Conservation (phyloP, 2,329 filamentous ascomycete genomes). For the Paracoccidioides lutzii region DNA sequence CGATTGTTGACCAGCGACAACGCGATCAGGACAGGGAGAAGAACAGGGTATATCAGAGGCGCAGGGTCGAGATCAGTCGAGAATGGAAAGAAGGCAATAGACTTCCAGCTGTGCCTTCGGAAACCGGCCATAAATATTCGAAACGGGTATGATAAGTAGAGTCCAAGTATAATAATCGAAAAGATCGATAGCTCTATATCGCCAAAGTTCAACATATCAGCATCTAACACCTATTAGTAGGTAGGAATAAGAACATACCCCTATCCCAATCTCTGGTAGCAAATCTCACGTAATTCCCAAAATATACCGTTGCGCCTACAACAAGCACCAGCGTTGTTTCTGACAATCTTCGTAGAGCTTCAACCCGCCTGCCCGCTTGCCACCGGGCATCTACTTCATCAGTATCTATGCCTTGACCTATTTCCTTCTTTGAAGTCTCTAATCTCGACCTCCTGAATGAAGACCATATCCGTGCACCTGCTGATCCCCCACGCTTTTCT, state of each 20-base stretch:
- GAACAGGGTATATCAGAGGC: slow-evolving; percentile 72
- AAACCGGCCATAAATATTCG: slow-evolving; percentile 32
- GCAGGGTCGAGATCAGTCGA: slow-evolving; percentile 80
- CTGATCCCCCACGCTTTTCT: slow-evolving; percentile 19
- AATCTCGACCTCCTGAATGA: slow-evolving; percentile 11
- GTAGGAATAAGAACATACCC: slow-evolving; percentile 18
- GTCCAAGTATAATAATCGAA: slow-evolving; percentile 18
- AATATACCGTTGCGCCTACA: slow-evolving; percentile 35
- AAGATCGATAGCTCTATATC: slow-evolving; percentile 24
- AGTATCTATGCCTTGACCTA: slow-evolving; percentile 19
- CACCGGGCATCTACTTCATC: slow-evolving; percentile 13
- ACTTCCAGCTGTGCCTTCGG: slow-evolving; percentile 18
- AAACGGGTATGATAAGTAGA: slow-evolving; percentile 43
- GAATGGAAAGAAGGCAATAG: slow-evolving; percentile 43
- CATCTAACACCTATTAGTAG: background rate
- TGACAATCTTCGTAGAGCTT: slow-evolving; percentile 36
- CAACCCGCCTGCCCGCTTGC: slow-evolving; percentile 22
- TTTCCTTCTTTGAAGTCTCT: slow-evolving; percentile 20
- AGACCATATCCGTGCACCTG: slow-evolving; percentile 21
- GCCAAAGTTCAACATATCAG: slow-evolving; percentile 8
- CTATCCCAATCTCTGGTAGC: slow-evolving; percentile 26
- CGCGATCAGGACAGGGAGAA: slow-evolving; percentile 63
- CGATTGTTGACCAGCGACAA: slow-evolving; percentile 56
- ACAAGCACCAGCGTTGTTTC: slow-evolving; percentile 43
- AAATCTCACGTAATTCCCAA: slow-evolving; percentile 20